Percentiles rank a stretch among this genome's conserved stretches.
Conservation (phyloP, 2,329 filamentous ascomycete species). For the Epichloe brachyelytri region DNA sequence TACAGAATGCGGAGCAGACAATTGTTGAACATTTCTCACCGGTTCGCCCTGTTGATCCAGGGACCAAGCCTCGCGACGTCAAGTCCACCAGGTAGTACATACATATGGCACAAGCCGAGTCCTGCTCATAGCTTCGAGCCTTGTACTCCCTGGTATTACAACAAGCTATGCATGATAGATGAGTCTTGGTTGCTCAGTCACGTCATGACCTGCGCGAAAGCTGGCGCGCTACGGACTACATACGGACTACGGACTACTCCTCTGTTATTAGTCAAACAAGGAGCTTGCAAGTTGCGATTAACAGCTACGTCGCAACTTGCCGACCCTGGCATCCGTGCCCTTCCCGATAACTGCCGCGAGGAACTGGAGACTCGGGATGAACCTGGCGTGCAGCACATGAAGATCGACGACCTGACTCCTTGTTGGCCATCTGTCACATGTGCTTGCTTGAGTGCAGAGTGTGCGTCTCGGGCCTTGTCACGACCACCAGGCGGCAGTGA, state of each 20-base stretch:
- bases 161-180: not conserved
- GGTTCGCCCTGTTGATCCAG: not conserved
- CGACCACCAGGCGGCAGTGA: not conserved
- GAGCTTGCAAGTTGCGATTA: no score
- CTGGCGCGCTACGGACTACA: not conserved
- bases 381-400: not conserved
- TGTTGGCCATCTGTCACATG: not conserved
- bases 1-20: not conserved
- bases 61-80: not conserved
- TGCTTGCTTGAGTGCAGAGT: not conserved
- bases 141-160: not conserved
- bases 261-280: not conserved
- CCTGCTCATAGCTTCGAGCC: not conserved
- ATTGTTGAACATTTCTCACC: not conserved
- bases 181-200: no score
- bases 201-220: not conserved
- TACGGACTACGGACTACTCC: not conserved
- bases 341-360: no score
- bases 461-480: no score
- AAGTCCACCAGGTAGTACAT: not conserved
- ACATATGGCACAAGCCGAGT: not conserved
- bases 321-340: not conserved
- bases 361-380: no score
- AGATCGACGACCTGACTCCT: not conserved
- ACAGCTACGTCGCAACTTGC: not conserved